These are phyloP conservation scores for Breynia disticha DNA, from an alignment of 441 rosid species.

Conservation along the genomic window DNA sequence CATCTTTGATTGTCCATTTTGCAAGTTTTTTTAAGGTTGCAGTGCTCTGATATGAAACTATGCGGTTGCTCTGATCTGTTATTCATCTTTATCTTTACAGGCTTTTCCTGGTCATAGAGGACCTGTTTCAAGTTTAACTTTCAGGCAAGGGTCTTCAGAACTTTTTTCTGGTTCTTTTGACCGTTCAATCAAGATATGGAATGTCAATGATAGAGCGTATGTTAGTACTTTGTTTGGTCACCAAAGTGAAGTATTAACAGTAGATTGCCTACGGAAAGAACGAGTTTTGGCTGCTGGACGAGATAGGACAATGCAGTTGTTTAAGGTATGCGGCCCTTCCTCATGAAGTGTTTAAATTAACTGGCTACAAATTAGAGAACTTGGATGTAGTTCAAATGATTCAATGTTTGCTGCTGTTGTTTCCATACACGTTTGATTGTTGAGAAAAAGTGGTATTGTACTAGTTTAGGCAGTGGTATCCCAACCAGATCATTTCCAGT, in stretches of 20 bases:
- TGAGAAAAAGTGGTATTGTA: too few species aligned
- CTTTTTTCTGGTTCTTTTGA: constrained; percentile 98
- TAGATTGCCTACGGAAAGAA: constrained; percentile 78
- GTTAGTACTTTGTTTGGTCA: constrained; percentile 71
- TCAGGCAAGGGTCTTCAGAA: constrained; percentile 79
- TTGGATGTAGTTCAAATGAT: background rate
- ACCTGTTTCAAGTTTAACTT: constrained; percentile 73
- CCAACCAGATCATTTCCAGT: too few species aligned
- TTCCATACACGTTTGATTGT: too few species aligned
- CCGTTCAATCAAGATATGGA: constrained; percentile 83
- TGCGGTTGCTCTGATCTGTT: background rate
- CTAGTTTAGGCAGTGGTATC: too few species aligned
- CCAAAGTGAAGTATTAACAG: constrained; percentile 64
- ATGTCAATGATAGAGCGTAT: constrained; percentile 78
- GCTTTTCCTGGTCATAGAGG: constrained; percentile 89
- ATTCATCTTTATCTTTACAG: constrained; percentile 31
- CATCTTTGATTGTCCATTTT: too few species aligned
- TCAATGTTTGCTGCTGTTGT: background rate
- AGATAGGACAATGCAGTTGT: constrained; percentile 77
- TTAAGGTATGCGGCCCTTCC: constrained; percentile 33
- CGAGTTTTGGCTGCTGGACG: constrained; percentile 72
- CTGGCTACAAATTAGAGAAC: background rate
- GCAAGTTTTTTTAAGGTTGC: background rate
- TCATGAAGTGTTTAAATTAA: background rate
- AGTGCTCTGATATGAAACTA: background rate